These are phyloP conservation scores for Lithocarpus polystachyus DNA, from an alignment of 306 rosid genomes.

Conservation along the genomic window DNA sequence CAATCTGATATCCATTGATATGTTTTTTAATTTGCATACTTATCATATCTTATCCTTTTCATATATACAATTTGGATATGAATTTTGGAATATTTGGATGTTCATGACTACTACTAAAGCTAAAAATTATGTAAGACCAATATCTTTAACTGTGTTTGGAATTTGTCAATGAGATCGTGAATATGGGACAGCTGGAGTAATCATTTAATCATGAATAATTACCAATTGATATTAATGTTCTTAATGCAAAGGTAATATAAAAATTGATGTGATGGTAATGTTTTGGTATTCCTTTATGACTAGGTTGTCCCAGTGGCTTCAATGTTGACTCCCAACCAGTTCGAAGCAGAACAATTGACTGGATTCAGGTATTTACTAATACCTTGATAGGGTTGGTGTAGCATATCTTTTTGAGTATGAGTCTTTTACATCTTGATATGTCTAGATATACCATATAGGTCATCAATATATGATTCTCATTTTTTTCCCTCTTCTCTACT, in stretches of 20 bases:
- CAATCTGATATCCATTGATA: not conserved
- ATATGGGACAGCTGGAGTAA: not conserved
- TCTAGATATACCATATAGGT: not conserved
- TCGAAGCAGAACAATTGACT: slow-evolving; percentile 89
- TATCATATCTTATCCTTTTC: not conserved
- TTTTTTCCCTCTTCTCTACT: not conserved
- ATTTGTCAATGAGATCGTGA: not conserved
- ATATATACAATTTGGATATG: not conserved
- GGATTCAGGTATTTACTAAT: slow-evolving; percentile 53
- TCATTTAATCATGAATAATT: not conserved
- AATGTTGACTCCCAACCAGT: slow-evolving; percentile 97
- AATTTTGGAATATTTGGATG: slow-evolving; percentile 15
- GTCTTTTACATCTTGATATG: not conserved
- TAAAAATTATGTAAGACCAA: not conserved
- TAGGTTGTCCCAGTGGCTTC: slow-evolving; percentile 96
- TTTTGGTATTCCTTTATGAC: slow-evolving; percentile 24
- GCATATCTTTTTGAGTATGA: slow-evolving; percentile 2
- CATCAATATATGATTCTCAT: not conserved
- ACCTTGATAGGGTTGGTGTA: slow-evolving; percentile 16
- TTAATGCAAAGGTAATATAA: not conserved
- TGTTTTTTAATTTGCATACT: not conserved
- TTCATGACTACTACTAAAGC: slow-evolving; percentile 1
- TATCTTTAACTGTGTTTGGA: slow-evolving; percentile 15
- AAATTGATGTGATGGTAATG: slow-evolving; percentile 14
- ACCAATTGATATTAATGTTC: not conserved